Evolutionary conservation across 805 yeast species (phyloP).

Genomic region (Limtongia smithiae): DNA sequence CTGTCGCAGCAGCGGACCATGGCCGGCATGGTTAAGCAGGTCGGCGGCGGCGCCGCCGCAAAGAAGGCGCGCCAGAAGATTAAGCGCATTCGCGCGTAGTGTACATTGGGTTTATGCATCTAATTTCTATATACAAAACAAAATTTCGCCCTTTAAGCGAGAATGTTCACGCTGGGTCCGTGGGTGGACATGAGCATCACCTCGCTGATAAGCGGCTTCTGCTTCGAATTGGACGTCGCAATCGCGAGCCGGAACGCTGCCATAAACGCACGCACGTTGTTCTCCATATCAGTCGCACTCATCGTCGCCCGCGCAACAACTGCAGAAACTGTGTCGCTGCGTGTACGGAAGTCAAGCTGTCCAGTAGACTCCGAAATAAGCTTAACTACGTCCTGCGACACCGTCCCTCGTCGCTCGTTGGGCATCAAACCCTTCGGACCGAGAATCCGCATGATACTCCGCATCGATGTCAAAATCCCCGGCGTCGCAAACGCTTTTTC

Average conservation of each 20-base stretch:
- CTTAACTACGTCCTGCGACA: constrained; percentile 34
- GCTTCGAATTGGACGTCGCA: background rate
- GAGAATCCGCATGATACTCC: constrained; percentile 68
- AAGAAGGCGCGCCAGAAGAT: constrained; percentile 30
- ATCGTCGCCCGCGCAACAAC: constrained; percentile 17
- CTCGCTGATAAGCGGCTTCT: constrained; percentile 19
- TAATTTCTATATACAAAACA: background rate
- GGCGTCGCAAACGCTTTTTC: constrained; percentile 84
- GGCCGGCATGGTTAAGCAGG: constrained; percentile 84
- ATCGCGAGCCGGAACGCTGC: constrained; percentile 17
- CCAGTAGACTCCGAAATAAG: constrained; percentile 7
- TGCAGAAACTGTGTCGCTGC: background rate
- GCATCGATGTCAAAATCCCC: constrained; percentile 61
- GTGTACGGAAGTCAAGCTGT: constrained; percentile 9
- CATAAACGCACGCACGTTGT: constrained; percentile 17
- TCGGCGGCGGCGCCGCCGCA: constrained; percentile 42
- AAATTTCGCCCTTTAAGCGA: constrained; percentile 3
- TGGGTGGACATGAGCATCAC: constrained; percentile 17
- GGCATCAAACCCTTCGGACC: constrained; percentile 94
- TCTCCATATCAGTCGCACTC: constrained; percentile 6
- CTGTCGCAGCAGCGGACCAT: constrained; percentile 87
- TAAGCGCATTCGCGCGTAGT: constrained; percentile 20
- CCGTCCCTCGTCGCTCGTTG: constrained; percentile 78
- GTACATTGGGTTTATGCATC: background rate
- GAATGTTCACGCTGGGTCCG: constrained; percentile 22